Evolutionary conservation across 2,329 filamentous ascomycete genomes (phyloP), one percentile per base, ranked within the genome.

Genomic region (Hypoxylon sp.): DNA sequence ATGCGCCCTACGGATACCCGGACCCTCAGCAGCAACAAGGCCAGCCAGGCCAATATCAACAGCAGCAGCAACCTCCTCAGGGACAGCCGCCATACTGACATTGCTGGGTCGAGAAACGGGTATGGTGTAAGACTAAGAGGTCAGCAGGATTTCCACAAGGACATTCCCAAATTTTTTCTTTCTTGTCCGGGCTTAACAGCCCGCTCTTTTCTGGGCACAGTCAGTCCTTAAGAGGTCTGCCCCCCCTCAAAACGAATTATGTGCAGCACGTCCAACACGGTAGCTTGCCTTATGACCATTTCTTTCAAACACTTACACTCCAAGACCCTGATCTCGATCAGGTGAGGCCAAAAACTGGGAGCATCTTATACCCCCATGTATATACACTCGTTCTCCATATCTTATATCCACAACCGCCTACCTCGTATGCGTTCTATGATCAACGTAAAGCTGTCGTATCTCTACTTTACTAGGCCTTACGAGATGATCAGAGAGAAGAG

Each of bases 1-100:
- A 72, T 48, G 65, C 56, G 8, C 62, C 64, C 8, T 83, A 82
- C 60, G 78, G 76, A 47, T 84, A 84, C 65, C 70, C 74, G 17
- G 78, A 83, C 60, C 79, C 68, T 49, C 66, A 73, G 43, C 74
- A 74, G 40, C 75, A 75, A 64, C 75, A 75, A 64, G 77, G 73
- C 54, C 75, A 76, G 59, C 75, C 70, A 58, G 37, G 31, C 5
- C 72, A 57, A n/a, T 35, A 47, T 17, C 58, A 73, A 45, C 62
- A 58, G 27, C 72, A 67, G 48, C 72, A 75, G 62, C 74, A 72
- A 54, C 76, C 73, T 42, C 74, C 72, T 45, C 78, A 77, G 63
- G 76, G 70, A 33, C 69, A 68, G 35, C 73, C 72, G 10, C 73
- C 79, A 58, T 82, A 81, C 67, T 81, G 77, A 60, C 31, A 41